Conservation (phyloP, 768 basidiomycete genomes). For the Collybia nuda region DNA sequence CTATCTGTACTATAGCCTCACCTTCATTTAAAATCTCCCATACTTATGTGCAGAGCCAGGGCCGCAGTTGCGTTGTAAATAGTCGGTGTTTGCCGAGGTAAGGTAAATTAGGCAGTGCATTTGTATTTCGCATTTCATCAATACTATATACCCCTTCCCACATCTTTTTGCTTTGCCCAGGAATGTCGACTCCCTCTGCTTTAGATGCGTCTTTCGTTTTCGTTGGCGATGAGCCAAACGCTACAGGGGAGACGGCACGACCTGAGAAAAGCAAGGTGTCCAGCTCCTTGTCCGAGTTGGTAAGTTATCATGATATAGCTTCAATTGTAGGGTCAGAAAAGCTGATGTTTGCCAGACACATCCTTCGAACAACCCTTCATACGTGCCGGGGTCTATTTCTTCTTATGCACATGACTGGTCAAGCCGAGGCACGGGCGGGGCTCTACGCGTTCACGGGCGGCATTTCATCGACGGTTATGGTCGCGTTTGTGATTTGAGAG, state of each 20-base stretch:
- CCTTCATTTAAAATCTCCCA: too few relatives aligned
- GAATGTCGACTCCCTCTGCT: conserved; percentile 28
- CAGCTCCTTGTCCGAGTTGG: conserved; percentile 4
- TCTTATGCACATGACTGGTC: conserved; percentile 82
- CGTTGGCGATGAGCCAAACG: conserved; percentile 28
- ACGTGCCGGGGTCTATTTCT: conserved; percentile 43
- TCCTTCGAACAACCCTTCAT: conserved; percentile 44
- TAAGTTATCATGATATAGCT: neutral
- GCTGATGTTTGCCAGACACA: conserved; percentile 26
- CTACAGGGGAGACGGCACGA: neutral
- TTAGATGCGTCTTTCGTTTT: conserved; percentile 51
- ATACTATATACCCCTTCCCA: conserved; percentile 1
- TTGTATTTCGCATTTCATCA: neutral
- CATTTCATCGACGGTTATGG: conserved; percentile 83
- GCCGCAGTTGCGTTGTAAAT: too few relatives aligned
- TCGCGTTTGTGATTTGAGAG: conserved; percentile 77
- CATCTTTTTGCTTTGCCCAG: neutral
- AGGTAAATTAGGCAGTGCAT: neutral
- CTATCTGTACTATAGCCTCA: too few relatives aligned
- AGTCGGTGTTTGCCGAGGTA: neutral
- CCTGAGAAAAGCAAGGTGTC: neutral
- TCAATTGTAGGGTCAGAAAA: too few relatives aligned
- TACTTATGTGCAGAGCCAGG: too few relatives aligned
- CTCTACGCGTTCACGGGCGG: conserved; percentile 61
- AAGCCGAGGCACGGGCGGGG: conserved; percentile 48